Evolutionary conservation across 2,329 filamentous ascomycete genomes (phyloP), one percentile per base, ranked within the genome.

Genomic region (Monilinia laxa): DNA sequence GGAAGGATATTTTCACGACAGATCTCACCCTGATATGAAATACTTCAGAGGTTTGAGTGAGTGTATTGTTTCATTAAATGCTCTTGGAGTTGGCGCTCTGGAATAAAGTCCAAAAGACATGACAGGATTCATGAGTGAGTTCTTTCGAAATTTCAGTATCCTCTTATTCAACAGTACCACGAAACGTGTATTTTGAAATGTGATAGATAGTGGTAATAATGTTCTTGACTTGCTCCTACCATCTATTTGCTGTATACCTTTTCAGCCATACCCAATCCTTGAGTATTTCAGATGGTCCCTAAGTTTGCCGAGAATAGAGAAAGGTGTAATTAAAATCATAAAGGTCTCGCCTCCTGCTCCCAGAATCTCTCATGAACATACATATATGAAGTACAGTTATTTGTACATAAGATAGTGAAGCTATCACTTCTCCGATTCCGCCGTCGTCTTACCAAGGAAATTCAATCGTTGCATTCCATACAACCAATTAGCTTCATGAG

Each of bases 401-500:
- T 68, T 70, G 62, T 68, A 70, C 67, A 70, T 40, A 54, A 55
- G 62, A 67, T 52, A 51, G 63, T 38, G 55, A 38, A 40, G 60
- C 62, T 65, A 70, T 63, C 47, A 62, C 52, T 45, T 58, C 51
- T 68, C 58, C 51, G 31, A 47, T 25, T 53, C 56, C 52, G 25
- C 57, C 56, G 12, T 58, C 54, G 28, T 62, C 51, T 45, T 35
- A 67, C 31, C 31, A 57, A 42, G 53, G 42, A 59, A 51, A 45
- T 53, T 60, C 35, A 25, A 47, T 65, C 54, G 31, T 57, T 28
- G 51, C 57, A 40, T 40, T 49, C 45, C 38, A 55, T 52, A 64
- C 40, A n/a, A 31, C 56, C 38, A n/a, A 28, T 35, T 31, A 40
- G 68, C 38, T 35, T 70, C 68, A 77, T 60, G 74, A 75, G 80